phyloP scores from a whole-genome alignment of 768 basidiomycete species.

The Cystofilobasidium capitatum region DNA sequence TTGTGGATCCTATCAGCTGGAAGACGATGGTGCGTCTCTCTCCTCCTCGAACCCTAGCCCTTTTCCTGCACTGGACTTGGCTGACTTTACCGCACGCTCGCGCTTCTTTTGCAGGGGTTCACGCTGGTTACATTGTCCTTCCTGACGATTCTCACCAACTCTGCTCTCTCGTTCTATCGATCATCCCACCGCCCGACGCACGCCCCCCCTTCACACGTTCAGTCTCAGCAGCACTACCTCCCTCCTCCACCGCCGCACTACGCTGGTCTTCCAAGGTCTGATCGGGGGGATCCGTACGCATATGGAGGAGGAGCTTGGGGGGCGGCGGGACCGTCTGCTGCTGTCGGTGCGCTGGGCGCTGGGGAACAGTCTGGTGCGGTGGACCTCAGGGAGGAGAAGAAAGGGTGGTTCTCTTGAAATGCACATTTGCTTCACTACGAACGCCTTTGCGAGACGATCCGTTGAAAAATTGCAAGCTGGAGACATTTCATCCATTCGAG shows the following conservation, averaged over 20 bases:
- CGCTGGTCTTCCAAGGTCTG: neutral
- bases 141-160: conserved; percentile 25
- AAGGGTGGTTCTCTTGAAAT: no score
- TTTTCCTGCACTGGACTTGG: neutral
- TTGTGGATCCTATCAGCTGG: conserved; percentile 96
- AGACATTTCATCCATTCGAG: no score
- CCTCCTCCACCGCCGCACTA: neutral
- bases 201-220: neutral
- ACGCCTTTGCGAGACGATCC: no score
- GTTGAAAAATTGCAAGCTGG: no score
- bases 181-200: neutral
- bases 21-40: conserved; percentile 67
- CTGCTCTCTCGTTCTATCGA: conserved; percentile 23
- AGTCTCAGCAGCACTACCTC: neutral
- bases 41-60: neutral
- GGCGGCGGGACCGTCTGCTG: neutral
- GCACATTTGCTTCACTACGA: no score
- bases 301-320: neutral
- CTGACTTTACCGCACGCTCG: neutral
- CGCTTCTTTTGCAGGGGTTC: conserved; percentile 4
- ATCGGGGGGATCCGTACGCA: neutral
- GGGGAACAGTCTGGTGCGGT: no score
- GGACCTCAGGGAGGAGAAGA: no score
- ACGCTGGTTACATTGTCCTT: conserved; percentile 22
- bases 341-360: no score